Conservation (phyloP, 2,329 filamentous ascomycete genomes). For the Colletotrichum horii region DNA sequence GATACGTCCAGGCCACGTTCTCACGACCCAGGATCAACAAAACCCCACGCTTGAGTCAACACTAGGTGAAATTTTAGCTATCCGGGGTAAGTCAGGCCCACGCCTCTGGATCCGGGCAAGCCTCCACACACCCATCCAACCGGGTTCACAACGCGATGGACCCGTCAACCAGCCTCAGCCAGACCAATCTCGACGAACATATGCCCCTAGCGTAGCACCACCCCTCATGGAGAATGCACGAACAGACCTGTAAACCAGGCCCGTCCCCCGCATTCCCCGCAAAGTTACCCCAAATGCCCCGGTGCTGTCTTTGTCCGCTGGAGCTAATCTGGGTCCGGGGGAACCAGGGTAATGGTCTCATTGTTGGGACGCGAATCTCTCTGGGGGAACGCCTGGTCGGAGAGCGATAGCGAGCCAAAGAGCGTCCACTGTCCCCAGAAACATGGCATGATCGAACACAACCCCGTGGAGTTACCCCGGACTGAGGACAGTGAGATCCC, state of each 20-base stretch:
- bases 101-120: not conserved
- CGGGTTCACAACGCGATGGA: not conserved
- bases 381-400: not conserved
- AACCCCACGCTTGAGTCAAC: not conserved
- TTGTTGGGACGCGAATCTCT: not conserved
- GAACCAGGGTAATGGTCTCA: not conserved
- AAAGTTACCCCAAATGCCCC: conserved; percentile 2
- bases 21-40: not conserved
- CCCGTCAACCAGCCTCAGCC: not conserved
- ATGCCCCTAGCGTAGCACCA: not conserved
- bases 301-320: conserved; percentile 9
- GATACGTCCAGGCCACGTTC: not conserved
- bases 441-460: not conserved
- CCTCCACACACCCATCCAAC: not conserved
- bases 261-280: conserved; percentile 1
- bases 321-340: not conserved
- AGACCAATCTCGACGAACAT: not conserved
- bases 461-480: conserved; percentile 11
- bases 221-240: not conserved
- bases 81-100: conserved; percentile 16
- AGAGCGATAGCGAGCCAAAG: not conserved
- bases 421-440: not conserved
- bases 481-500: not conserved
- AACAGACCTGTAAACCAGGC: not conserved
- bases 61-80: not conserved